Evolutionary conservation across 345 rosid genomes (phyloP), one percentile per base, ranked within the genome.

Genomic region (Eucalyptus curtisii): DNA sequence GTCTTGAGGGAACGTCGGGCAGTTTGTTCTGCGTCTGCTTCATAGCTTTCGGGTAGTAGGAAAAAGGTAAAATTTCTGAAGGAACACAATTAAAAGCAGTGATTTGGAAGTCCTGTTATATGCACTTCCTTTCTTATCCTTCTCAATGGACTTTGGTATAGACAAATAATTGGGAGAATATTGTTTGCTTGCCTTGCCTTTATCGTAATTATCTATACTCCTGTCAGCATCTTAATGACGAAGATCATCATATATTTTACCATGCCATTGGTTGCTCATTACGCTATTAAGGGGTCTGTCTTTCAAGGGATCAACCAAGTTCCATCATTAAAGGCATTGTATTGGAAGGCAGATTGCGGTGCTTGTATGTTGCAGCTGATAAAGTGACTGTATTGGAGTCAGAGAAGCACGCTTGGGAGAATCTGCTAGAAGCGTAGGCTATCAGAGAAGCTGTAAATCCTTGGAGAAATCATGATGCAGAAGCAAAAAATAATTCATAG

Each of bases 371-470:
- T 61, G 68, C 68, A 95, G 98, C 94, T 89, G 99, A 97, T 68
- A 96, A 95, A 89, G 99, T 16, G 19, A 49, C 52, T 15, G 96
- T 92, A 53, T 79, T 95, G 82, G 97, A 97, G 93, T 92, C 98
- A 49, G 20, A 49, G 53, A 15, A 14, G 53, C 7, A 3, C 19
- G 53, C 53, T 16, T 49, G 19, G 53, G 53, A 49, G 53, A 49
- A 49, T 49, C 19, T 16, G 19, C 53, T 3, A 49, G 7, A 49
- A 49, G 53, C 53, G 15, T 20, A 49, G 53, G 53, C 53, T 49
- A 49, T 49, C 7, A 5, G 20, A 49, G 53, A 49, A 49, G 53
- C 53, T 49, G 19, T 49, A 14, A 49, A 15, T 49, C 53, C 53
- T 49, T 49, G 53, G 8, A 49, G 20, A 49, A 49, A 49, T 49